These are phyloP conservation scores for Thelonectria olida DNA, from an alignment of 2,329 filamentous ascomycete genomes.

Conservation along the genomic window DNA sequence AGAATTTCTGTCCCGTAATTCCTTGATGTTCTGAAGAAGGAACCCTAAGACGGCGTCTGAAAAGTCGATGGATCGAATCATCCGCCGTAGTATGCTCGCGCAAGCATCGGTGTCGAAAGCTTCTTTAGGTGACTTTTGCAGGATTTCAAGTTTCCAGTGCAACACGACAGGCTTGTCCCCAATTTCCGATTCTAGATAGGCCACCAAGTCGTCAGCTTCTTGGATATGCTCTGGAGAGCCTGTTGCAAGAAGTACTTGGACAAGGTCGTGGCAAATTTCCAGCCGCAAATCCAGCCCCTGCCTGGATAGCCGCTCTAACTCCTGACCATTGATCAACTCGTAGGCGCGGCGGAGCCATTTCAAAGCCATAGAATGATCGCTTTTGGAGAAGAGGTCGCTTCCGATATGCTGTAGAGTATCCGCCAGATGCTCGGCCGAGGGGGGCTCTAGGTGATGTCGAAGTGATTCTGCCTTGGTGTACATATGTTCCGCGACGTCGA, in stretches of 20 bases:
- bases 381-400: constrained; percentile 61
- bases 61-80: constrained; percentile 68
- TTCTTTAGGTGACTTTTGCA: constrained; percentile 59
- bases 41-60: constrained; percentile 72
- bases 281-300: constrained; percentile 72
- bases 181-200: constrained; percentile 68
- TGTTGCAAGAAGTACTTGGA: constrained; percentile 62
- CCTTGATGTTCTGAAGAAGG: constrained; percentile 74
- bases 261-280: constrained; percentile 71
- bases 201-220: constrained; percentile 66
- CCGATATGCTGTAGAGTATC: constrained; percentile 80
- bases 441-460: constrained; percentile 52
- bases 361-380: constrained; percentile 63
- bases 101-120: constrained; percentile 60
- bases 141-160: constrained; percentile 74
- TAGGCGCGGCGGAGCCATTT: constrained; percentile 80
- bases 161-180: constrained; percentile 72
- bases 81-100: constrained; percentile 63
- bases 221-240: constrained; percentile 54
- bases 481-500: constrained; percentile 83
- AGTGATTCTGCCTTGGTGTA: constrained; percentile 67
- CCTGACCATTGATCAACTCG: constrained; percentile 64
- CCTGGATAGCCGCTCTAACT: constrained; percentile 63
- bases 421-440: constrained; percentile 67
- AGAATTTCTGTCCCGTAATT: constrained; percentile 65